Evolutionary conservation across 2,329 filamentous ascomycete genomes (phyloP), one percentile per base, ranked within the genome.

Genomic region (Colletotrichum echinochloae): DNA sequence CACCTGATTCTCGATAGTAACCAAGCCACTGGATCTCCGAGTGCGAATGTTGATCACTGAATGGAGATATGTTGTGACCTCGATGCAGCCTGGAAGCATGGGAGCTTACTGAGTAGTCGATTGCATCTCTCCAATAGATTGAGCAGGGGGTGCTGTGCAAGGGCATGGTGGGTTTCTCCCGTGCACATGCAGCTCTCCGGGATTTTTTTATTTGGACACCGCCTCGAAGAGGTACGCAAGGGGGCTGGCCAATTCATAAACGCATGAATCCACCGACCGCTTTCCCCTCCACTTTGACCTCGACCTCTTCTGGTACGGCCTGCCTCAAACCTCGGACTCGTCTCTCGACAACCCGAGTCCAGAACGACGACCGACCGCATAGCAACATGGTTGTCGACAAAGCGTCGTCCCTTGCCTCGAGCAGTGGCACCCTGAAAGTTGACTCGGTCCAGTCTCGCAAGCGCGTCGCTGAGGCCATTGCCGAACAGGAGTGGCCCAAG

Each of bases 401-500:
- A 68, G 14, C 44, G 16, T 26, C 64, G 9, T 71, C 68, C n/a
- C 11, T 71, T 18, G 68, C 52, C 33, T 71, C 68, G 52, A 68
- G 68, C 65, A 64, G 73, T 35, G 30, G 67, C 51, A 54, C 59
- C 8, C 16, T 48, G 30, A 35, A 30, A 20, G 51, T 37, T 12
- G 65, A 59, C 37, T 37, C 60, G 1, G 28, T 33, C 52, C 82
- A 79, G 71, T 78, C 79, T 56, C 80, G 80, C 71, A 88, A 87
- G 77, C 83, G 84, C 48, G 77, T 78, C 48, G 80, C 79, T 71
- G 82, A 84, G 64, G 77, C 79, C 68, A 77, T 78, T 39, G 71
- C 77, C 55, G 74, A 76, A 49, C 78, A 80, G 52, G 74, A 76
- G 41, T 81, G 77, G 69, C 80, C 82, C 41, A 88, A 87, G 74